Evolutionary conservation across 768 basidiomycete species (phyloP).

Genomic region (Pleurotus djamor): DNA sequence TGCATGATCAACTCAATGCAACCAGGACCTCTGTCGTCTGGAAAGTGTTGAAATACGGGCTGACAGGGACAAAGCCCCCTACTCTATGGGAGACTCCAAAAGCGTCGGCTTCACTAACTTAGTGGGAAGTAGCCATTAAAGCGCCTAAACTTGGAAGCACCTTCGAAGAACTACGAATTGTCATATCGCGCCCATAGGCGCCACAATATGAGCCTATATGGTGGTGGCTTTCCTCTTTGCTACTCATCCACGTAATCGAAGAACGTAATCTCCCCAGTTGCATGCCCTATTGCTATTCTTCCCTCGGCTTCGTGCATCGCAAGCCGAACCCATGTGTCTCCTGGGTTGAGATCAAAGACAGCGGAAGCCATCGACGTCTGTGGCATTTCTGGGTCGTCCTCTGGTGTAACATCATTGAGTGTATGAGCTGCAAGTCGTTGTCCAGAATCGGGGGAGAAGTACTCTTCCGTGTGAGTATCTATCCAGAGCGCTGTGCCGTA

Average conservation of each 20-base stretch:
- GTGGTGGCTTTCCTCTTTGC: not conserved
- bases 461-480: constrained; percentile 58
- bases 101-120: not conserved
- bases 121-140: not conserved
- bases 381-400: constrained; percentile 15
- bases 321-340: constrained; percentile 48
- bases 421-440: constrained; percentile 55
- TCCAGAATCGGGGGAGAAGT: constrained; percentile 43
- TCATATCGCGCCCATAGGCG: not conserved
- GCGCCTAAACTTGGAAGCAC: not conserved
- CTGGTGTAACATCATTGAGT: constrained; percentile 16
- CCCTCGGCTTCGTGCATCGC: constrained; percentile 48
- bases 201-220: not conserved
- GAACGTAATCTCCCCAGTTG: constrained; percentile 48
- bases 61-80: not conserved
- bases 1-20: no score
- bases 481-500: constrained; percentile 68
- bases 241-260: constrained; percentile 39
- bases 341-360: constrained; percentile 42
- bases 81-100: not conserved
- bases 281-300: constrained; percentile 37
- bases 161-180: not conserved
- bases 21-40: no score
- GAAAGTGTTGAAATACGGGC: no score
- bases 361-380: constrained; percentile 30